phyloP scores from a whole-genome alignment of 1,139 yeast species.

The Pneumocystis jirovecii region DNA sequence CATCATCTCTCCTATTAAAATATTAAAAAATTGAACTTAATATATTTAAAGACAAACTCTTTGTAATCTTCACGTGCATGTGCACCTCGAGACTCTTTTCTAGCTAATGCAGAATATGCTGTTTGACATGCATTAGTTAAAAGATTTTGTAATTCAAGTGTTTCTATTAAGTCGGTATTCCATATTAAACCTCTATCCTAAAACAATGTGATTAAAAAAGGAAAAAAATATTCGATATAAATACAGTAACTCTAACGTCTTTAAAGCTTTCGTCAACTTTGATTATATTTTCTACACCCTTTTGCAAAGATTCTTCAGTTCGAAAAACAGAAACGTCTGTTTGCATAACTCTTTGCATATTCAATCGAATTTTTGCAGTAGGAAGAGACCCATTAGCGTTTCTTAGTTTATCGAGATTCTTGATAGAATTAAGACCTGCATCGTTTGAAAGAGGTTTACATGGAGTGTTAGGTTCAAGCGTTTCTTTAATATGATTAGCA shows the following conservation, averaged over 20 bases:
- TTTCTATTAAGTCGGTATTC: slow-evolving; percentile 94
- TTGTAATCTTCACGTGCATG: slow-evolving; percentile 98
- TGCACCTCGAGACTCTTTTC: slow-evolving; percentile 98
- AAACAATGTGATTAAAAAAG: not conserved
- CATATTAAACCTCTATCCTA: slow-evolving; percentile 28
- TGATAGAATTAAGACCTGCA: slow-evolving; percentile 78
- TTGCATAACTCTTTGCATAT: slow-evolving; percentile 95
- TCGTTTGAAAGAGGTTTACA: slow-evolving; percentile 67
- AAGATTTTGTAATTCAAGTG: slow-evolving; percentile 90
- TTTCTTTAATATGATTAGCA: slow-evolving; percentile 75
- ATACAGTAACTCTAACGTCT: slow-evolving; percentile 73
- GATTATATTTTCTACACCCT: slow-evolving; percentile 70
- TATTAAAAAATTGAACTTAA: not conserved
- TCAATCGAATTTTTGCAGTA: slow-evolving; percentile 78
- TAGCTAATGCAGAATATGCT: slow-evolving; percentile 83
- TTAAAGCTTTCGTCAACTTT: slow-evolving; percentile 61
- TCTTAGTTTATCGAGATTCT: slow-evolving; percentile 77
- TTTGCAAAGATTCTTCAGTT: slow-evolving; percentile 80
- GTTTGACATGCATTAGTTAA: slow-evolving; percentile 96
- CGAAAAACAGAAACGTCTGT: slow-evolving; percentile 94
- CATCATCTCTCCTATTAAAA: slow-evolving; percentile 65
- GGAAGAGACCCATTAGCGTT: slow-evolving; percentile 66
- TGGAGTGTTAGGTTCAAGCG: slow-evolving; percentile 77
- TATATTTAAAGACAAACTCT: not conserved
- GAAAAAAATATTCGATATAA: slow-evolving; percentile 53